Base-by-base conservation (phyloP, 352 stramenopile species). In the Phytophthora fragariaefolia region DNA sequence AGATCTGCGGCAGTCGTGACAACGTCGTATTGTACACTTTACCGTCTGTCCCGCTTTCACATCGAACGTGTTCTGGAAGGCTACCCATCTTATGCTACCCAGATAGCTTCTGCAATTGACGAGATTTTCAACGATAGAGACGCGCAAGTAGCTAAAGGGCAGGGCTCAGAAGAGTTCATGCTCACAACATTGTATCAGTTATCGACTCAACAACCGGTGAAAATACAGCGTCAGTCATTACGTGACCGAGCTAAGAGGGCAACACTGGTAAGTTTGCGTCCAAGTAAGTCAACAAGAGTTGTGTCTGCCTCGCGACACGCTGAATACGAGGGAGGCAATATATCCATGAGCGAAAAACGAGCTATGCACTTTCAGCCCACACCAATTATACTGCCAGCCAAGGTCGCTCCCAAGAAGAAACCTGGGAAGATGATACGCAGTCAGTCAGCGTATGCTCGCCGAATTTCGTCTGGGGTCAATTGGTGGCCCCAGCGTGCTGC, bases 11-110 rank as follows among this genome's bases (percentile, higher is more conserved):
- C 79, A 1, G 81, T 91, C 8, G 58, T 83, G 15, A 89, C 82
- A 0, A 72, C 77, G 0, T 83, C 82, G 1, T 91, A 88, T 46
- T 87, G 76, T 58, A 88, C 82, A 18, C 67, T 91, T 6, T 91
- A 89, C 54, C 77, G 73, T 7, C 66, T 91, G 0, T 85, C 80
- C 22, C 73, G 81, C 13, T 90, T 90, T 58, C 73, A 90, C 48
- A 82, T 78, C 5, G 79, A 90, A 53, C 74, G 81, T 1, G 67
- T 90, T n/a, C 57, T 90, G 0, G 81, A 88, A 60, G 81, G 79
- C 0, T 90, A 88, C 27, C 81, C 79, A 4, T 45, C 79, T 15
- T 88, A 85, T 45, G 81, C 81, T 0, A 38, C 68, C 18, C 38
- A 76, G 22, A 90, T 90, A 18, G 60, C 75, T 1, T 58, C 53